phyloP scores from a whole-genome alignment of 805 yeast species.

The Teunomyces tritomae region DNA sequence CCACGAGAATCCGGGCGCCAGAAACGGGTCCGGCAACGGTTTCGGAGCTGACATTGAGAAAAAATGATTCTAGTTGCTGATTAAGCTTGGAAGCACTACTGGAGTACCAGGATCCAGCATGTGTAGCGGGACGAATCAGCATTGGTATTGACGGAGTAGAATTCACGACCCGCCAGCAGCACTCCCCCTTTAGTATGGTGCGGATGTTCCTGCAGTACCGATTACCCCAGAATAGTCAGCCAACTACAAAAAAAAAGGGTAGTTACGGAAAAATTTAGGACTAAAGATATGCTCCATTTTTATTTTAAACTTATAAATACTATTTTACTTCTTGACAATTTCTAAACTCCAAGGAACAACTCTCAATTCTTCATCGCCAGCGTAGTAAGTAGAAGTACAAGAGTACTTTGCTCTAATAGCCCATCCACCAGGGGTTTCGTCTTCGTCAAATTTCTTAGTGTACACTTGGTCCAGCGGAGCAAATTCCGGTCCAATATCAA shows the following conservation, averaged over 20 bases:
- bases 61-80: constrained; percentile 48
- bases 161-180: not conserved
- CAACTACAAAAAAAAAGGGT: not conserved
- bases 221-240: not conserved
- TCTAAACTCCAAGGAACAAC: constrained; percentile 34
- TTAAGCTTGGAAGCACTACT: constrained; percentile 43
- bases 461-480: constrained; percentile 35
- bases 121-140: constrained; percentile 64
- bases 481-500: constrained; percentile 29
- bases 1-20: constrained; percentile 42
- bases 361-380: constrained; percentile 29
- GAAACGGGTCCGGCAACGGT: constrained; percentile 6
- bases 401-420: constrained; percentile 33
- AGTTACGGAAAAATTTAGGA: not conserved
- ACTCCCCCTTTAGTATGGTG: not conserved
- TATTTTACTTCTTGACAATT: constrained; percentile 23
- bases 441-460: constrained; percentile 29
- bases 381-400: constrained; percentile 31
- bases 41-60: constrained; percentile 34
- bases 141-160: constrained; percentile 3
- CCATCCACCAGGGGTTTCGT: constrained; percentile 39
- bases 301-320: constrained; percentile 4
- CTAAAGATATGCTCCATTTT: constrained; percentile 11
- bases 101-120: constrained; percentile 90
- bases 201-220: not conserved